These are phyloP conservation scores for Austroboletus eburneus DNA, from an alignment of 768 basidiomycete species.

Conservation along the genomic window DNA sequence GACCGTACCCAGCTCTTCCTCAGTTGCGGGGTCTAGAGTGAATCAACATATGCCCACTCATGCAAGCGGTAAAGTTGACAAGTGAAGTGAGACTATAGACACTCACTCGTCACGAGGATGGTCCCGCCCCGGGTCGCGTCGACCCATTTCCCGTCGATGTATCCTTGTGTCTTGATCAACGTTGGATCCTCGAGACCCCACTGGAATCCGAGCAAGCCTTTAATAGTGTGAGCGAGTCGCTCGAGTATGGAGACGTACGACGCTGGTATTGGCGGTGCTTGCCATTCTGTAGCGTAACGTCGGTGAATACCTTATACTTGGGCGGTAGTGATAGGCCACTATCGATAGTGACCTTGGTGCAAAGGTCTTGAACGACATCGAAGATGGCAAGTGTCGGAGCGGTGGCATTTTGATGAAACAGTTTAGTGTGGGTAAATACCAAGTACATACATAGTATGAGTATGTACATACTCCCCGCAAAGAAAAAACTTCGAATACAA, in stretches of 20 bases:
- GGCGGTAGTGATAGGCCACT: slow-evolving; percentile 6
- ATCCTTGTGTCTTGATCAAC: slow-evolving; percentile 69
- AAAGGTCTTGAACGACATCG: slow-evolving; percentile 18
- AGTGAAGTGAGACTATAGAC: too few species aligned
- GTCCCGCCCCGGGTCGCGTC: slow-evolving; percentile 70
- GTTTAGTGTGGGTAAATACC: too few species aligned
- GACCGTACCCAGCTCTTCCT: slow-evolving; percentile 75
- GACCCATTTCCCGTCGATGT: slow-evolving; percentile 85
- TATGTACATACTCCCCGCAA: too few species aligned
- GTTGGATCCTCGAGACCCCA: slow-evolving; percentile 75
- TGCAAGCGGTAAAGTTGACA: not conserved
- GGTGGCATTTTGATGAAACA: slow-evolving; percentile 10
- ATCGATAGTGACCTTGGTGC: slow-evolving; percentile 11
- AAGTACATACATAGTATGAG: too few species aligned
- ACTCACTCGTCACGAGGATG: slow-evolving; percentile 73
- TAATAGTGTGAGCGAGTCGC: not conserved
- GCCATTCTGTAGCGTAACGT: slow-evolving; percentile 46
- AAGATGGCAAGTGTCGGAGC: slow-evolving; percentile 11
- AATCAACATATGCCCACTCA: not conserved
- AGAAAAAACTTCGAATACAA: too few species aligned
- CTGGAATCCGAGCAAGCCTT: slow-evolving; percentile 29
- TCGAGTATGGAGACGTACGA: slow-evolving; percentile 29
- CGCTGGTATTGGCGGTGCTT: slow-evolving; percentile 35
- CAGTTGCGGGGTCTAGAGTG: slow-evolving; percentile 78
- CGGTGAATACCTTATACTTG: not conserved